phyloP scores from a whole-genome alignment of 371 early-diverging fungal genomes.

The Parasitella parasitica region DNA sequence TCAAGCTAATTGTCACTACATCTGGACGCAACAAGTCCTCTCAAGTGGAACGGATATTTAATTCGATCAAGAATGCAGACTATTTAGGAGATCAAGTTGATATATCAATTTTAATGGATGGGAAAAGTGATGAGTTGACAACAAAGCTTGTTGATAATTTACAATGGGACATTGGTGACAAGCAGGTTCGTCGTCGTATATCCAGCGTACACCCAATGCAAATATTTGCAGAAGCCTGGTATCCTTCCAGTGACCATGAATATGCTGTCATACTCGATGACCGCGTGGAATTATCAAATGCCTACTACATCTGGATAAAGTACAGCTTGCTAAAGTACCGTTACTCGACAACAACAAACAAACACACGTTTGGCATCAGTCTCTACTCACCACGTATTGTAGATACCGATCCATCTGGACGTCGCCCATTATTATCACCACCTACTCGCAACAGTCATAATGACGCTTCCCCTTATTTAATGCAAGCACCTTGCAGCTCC shows the following conservation, averaged over 20 bases:
- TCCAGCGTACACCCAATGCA: constrained; percentile 52
- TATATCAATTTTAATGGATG: constrained; percentile 59
- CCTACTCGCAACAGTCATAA: not conserved
- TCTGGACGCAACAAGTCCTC: not conserved
- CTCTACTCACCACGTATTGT: constrained; percentile 55
- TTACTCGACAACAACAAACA: constrained; percentile 31
- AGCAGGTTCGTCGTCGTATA: constrained; percentile 57
- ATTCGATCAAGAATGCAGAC: constrained; percentile 38
- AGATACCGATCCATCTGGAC: constrained; percentile 37
- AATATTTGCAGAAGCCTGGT: constrained; percentile 65
- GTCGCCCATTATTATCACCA: constrained; percentile 8
- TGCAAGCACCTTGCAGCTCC: constrained; percentile 53
- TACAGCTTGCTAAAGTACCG: constrained; percentile 57
- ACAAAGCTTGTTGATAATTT: constrained; percentile 47
- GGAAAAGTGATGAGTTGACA: constrained; percentile 49
- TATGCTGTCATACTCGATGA: constrained; percentile 62
- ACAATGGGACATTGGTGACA: constrained; percentile 53
- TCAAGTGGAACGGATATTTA: not conserved
- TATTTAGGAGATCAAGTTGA: constrained; percentile 57
- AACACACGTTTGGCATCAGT: constrained; percentile 57
- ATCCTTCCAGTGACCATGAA: constrained; percentile 55
- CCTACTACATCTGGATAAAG: constrained; percentile 61
- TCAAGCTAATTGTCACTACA: not conserved
- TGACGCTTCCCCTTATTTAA: constrained; percentile 19
- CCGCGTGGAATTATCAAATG: constrained; percentile 56